Evolutionary conservation across 169 alveolate species (phyloP).

Genomic region (Cryptosporidium baileyi): DNA sequence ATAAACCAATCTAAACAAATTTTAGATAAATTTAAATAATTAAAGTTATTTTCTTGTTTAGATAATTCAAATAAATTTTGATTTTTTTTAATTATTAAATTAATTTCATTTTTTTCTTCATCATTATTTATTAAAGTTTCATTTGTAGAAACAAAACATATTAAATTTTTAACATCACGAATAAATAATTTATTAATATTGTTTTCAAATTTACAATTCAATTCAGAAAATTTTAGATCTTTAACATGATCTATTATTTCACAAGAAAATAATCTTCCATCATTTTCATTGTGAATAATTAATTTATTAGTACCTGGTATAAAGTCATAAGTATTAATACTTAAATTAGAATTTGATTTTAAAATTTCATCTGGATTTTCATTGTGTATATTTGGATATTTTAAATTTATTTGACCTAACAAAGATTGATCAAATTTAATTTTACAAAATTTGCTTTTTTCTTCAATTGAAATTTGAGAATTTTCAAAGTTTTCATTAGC

Average conservation of each 20-base stretch:
- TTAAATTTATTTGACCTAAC: too few species aligned
- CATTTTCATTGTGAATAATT: neutral
- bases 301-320: constrained; percentile 18
- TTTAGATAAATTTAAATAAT: neutral
- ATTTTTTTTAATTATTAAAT: neutral
- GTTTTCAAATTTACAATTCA: neutral
- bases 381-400: too few species aligned
- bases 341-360: neutral
- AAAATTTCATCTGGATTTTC: neutral
- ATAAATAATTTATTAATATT: neutral
- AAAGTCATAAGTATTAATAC: constrained; percentile 10
- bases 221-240: neutral
- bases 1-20: neutral
- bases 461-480: too few species aligned
- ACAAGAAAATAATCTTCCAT: neutral
- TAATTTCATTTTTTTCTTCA: neutral
- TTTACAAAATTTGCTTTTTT: too few species aligned
- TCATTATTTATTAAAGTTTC: neutral
- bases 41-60: neutral
- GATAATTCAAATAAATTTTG: neutral
- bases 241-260: neutral
- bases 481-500: too few species aligned
- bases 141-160: neutral
- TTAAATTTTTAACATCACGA: neutral
- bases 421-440: too few species aligned